A percentile compares a stretch with the other conserved stretches of the same genome.
These are phyloP conservation scores for Exserohilum rostratum DNA, from an alignment of 2,329 filamentous ascomycete genomes.

Conservation along the genomic window DNA sequence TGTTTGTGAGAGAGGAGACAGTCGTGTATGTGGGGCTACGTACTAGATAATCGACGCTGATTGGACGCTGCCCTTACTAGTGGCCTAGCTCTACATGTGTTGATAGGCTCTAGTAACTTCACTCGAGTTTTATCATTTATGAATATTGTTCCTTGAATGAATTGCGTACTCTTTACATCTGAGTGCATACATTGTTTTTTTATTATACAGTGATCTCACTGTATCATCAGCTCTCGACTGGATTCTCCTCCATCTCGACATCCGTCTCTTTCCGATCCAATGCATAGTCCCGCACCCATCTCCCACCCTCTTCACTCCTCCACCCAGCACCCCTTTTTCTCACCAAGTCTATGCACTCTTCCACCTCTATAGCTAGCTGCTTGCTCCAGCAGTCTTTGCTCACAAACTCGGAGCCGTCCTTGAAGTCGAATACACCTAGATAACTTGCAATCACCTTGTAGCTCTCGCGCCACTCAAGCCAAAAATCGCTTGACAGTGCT, in stretches of 20 bases:
- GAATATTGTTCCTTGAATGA: no score
- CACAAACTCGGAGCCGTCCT: conserved; percentile 27
- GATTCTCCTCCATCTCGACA: not conserved
- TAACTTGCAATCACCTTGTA: conserved; percentile 37
- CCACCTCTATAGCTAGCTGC: conserved; percentile 28
- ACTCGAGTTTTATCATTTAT: no score
- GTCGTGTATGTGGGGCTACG: not conserved
- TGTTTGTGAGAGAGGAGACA: conserved; percentile 1
- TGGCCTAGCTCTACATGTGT: not conserved
- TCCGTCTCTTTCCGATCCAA: conserved; percentile 7
- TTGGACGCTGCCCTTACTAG: not conserved
- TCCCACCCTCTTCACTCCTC: conserved; percentile 24
- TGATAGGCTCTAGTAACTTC: not conserved
- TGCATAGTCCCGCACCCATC: conserved; percentile 30
- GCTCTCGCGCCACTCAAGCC: conserved; percentile 44
- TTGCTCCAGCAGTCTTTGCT: conserved; percentile 34
- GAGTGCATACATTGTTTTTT: no score
- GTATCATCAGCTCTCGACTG: no score
- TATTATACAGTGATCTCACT: no score
- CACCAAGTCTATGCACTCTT: conserved; percentile 30
- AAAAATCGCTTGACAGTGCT: conserved; percentile 51
- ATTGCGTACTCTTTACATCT: no score
- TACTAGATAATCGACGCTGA: not conserved
- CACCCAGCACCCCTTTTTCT: conserved; percentile 31
- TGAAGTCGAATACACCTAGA: conserved; percentile 29